Percentiles rank a stretch among this genome's conserved stretches.
These are phyloP conservation scores for Annulohypoxylon moriforme DNA, from an alignment of 495 filamentous ascomycete genomes.

Conservation along the genomic window DNA sequence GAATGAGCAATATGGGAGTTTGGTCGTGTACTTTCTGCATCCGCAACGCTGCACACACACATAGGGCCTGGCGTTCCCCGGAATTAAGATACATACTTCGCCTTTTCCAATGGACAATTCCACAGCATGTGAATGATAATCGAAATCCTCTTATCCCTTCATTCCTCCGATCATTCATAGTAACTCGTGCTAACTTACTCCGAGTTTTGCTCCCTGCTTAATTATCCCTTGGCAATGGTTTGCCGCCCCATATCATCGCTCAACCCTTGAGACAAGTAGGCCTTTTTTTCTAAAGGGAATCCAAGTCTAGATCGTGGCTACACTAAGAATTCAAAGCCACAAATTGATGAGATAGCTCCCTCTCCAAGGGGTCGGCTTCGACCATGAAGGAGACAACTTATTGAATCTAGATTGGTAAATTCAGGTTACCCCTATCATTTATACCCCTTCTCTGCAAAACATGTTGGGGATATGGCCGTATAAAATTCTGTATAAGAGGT, in stretches of 20 bases:
- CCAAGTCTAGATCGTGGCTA: background rate
- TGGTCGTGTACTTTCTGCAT: constrained; percentile 38
- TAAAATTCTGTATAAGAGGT: constrained; percentile 22
- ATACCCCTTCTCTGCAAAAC: background rate
- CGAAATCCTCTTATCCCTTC: constrained; percentile 24
- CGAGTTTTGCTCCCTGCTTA: background rate
- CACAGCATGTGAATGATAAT: constrained; percentile 17
- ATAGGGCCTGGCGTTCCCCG: constrained; percentile 45
- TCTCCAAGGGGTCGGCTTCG: constrained; percentile 15
- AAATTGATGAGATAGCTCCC: background rate
- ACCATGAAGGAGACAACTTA: constrained; percentile 5
- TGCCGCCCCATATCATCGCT: background rate
- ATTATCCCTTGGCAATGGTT: constrained; percentile 22
- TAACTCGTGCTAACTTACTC: background rate
- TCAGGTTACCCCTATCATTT: background rate
- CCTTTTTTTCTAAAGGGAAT: background rate
- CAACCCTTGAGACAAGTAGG: constrained; percentile 4
- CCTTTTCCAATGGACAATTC: constrained; percentile 16
- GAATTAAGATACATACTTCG: constrained; percentile 35
- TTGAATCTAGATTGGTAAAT: background rate
- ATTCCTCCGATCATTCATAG: constrained; percentile 16
- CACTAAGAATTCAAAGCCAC: constrained; percentile 1
- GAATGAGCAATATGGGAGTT: constrained; percentile 44
- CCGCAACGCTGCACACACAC: constrained; percentile 41
- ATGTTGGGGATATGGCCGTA: no score